Base-by-base conservation (phyloP, 768 basidiomycete genomes). In the Astraeus odoratus region DNA sequence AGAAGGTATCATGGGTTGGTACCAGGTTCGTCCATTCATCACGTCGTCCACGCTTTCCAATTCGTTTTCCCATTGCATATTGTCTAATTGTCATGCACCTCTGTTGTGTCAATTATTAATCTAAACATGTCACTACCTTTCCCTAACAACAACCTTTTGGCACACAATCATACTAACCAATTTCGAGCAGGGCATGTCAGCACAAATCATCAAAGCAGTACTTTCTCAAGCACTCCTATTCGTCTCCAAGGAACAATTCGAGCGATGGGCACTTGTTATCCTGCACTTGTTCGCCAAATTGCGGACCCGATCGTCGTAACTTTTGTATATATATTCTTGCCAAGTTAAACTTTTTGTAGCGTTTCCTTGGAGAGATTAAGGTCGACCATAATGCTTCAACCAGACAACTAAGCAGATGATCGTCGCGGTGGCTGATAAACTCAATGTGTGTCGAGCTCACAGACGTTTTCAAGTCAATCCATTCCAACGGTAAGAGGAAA, bases 171-270 rank as follows among this genome's bases (percentile, higher is more conserved):
- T 39, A 49, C 37, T 39, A 23, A 39, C 37, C n/a, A n/a, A 22
- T 24, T 39, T 39, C 13, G 22, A 23, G 38, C 64, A 94, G 85
- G 96, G 96, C 9, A 94, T 99, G 87, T 75, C 85, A 52, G 94
- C 96, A 0, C 96, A 99, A 64, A 93, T 98, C 46, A 75, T 81
- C 41, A 99, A 99, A 64, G 96, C 95, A 0, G 94, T 97, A 10
- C 67, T 99, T 12, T 88, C 91, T 7, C 96, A 99, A 64, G 95
- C 93, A 2, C 73, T 99, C 51, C 68, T 98, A 43, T 99, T 99
- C 72, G 86, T 95, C 71, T 89, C 92, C 51, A 99, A 99, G 67
- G 95, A 97, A 57, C 88, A 93, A 58, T 94, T 99, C 56, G 96
- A 99, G 61, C 78, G 78, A 4, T 95, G 86, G 77, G 83, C 90